Evolutionary conservation across 805 yeast genomes (phyloP).

Genomic region (Suhomyces emberorum): DNA sequence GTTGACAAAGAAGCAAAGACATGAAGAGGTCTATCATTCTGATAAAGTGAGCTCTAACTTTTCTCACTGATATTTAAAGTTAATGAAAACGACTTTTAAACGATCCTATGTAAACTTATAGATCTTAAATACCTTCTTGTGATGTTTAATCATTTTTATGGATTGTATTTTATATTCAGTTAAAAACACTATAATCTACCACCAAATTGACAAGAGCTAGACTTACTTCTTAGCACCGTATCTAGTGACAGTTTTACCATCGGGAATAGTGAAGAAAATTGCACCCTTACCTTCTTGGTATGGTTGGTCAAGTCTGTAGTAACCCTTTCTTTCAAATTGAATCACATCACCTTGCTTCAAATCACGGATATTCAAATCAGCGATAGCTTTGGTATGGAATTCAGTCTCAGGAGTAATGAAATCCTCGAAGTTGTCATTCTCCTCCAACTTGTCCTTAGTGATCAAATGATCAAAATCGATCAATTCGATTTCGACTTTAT

Average conservation of each 20-base stretch:
- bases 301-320: conserved; percentile 24
- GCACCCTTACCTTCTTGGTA: conserved; percentile 19
- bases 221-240: conserved; percentile 18
- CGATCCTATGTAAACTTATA: no score
- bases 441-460: conserved; percentile 33
- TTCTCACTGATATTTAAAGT: no score
- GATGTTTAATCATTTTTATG: no score
- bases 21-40: background rate
- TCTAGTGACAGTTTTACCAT: conserved; percentile 26
- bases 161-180: no score
- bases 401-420: conserved; percentile 27
- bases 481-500: conserved; percentile 24
- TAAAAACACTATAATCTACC: no score
- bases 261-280: conserved; percentile 29
- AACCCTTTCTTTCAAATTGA: conserved; percentile 31
- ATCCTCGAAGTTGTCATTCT: conserved; percentile 29
- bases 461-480: conserved; percentile 31
- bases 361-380: conserved; percentile 22
- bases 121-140: no score
- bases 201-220: no score
- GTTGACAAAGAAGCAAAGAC: background rate
- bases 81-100: no score
- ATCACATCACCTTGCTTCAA: conserved; percentile 26
- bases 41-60: background rate
- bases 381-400: conserved; percentile 22